Evolutionary conservation across 768 basidiomycete species (phyloP).

Genomic region (Mycena alexandri): DNA sequence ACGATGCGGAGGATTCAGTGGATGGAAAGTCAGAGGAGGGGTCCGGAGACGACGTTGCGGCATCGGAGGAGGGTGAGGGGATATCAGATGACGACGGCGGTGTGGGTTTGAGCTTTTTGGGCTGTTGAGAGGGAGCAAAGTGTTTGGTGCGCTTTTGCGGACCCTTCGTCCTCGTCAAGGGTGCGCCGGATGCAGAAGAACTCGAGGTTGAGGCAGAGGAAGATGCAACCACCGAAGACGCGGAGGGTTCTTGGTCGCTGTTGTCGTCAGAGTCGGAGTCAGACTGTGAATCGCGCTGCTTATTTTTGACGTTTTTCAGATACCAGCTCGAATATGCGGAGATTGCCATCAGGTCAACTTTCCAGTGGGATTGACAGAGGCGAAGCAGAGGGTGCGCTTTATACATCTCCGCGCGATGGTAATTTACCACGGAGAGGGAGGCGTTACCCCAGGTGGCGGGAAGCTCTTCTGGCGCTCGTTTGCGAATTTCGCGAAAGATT

Average conservation of each 20-base stretch:
- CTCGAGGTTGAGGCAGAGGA: too few species aligned
- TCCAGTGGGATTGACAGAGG: slow-evolving; percentile 9
- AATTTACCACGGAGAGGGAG: slow-evolving; percentile 1
- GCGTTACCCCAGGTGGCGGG: slow-evolving; percentile 9
- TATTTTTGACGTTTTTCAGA: slow-evolving; percentile 7
- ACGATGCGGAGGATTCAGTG: too few species aligned
- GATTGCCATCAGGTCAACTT: slow-evolving; percentile 2
- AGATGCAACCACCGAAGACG: background rate
- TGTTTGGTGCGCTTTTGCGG: too few species aligned
- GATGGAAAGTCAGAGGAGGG: too few species aligned
- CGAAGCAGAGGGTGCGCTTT: background rate
- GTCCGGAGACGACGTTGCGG: too few species aligned
- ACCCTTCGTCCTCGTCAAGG: too few species aligned
- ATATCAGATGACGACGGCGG: too few species aligned
- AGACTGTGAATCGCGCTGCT: background rate
- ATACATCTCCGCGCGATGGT: slow-evolving; percentile 18
- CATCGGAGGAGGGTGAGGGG: too few species aligned
- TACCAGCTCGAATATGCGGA: slow-evolving; percentile 5
- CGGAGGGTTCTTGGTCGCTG: background rate
- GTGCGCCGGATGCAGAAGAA: too few species aligned
- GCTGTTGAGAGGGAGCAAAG: too few species aligned
- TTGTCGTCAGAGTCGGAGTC: background rate
- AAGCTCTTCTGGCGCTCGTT: background rate
- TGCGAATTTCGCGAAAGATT: background rate
- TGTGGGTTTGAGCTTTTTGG: too few species aligned